Percentiles rank a stretch among this genome's conserved stretches.
Conservation (phyloP, 805 yeast species). For the Ogataea trehalophila region DNA sequence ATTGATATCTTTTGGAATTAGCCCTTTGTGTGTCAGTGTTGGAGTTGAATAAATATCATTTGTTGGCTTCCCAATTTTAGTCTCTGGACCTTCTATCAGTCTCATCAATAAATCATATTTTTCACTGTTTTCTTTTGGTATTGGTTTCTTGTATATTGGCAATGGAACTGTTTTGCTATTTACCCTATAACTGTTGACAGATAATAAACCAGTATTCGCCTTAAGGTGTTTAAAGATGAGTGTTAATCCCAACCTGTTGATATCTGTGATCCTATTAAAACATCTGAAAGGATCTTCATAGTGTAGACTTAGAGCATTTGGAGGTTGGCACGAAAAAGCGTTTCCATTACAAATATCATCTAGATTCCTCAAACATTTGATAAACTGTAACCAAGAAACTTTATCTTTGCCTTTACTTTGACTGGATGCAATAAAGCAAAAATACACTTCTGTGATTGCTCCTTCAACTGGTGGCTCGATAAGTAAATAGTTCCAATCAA, state of each 20-base stretch:
- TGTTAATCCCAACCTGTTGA: slow-evolving; percentile 25
- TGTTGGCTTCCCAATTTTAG: slow-evolving; percentile 4
- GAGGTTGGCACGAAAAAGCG: slow-evolving; percentile 23
- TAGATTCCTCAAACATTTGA: slow-evolving; percentile 22
- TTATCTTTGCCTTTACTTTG: slow-evolving; percentile 30
- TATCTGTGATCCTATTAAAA: slow-evolving; percentile 18
- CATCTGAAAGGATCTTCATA: slow-evolving; percentile 29
- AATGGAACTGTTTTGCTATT: background rate
- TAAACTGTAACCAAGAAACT: slow-evolving; percentile 31
- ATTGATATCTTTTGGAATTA: slow-evolving; percentile 17
- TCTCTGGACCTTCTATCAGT: slow-evolving; percentile 20
- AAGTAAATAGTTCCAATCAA: slow-evolving; percentile 28
- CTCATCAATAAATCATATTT: slow-evolving; percentile 14
- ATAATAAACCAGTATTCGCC: background rate
- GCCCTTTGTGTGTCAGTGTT: slow-evolving; percentile 14
- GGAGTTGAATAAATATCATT: slow-evolving; percentile 23
- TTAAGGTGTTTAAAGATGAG: slow-evolving; percentile 18
- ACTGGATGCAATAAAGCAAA: slow-evolving; percentile 27
- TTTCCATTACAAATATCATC: slow-evolving; percentile 18
- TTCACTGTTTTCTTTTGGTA: slow-evolving; percentile 19
- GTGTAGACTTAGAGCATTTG: slow-evolving; percentile 15
- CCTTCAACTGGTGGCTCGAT: slow-evolving; percentile 30
- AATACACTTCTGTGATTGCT: slow-evolving; percentile 26
- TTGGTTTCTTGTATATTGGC: slow-evolving; percentile 1
- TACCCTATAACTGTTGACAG: background rate